These are phyloP conservation scores for Salisapilia sapeloensis DNA, from an alignment of 352 stramenopile species.

Conservation along the genomic window DNA sequence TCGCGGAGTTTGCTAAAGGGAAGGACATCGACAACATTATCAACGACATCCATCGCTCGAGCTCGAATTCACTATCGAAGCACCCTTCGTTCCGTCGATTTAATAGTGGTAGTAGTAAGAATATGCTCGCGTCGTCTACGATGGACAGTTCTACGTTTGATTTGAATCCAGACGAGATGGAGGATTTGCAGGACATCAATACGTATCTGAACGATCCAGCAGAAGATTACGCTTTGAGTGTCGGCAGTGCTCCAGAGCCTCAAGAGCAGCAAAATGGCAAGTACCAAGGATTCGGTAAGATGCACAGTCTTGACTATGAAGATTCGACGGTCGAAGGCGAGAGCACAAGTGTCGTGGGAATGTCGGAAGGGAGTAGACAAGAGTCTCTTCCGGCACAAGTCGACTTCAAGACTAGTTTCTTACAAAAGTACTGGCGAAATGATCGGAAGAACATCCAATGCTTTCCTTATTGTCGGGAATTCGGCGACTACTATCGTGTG, in stretches of 20 bases:
- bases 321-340: conserved; percentile 6
- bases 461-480: conserved; percentile 80
- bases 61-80: conserved; percentile 25
- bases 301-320: conserved; percentile 64
- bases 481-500: conserved; percentile 81
- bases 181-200: conserved; percentile 59
- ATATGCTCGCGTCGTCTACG: conserved; percentile 3
- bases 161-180: conserved; percentile 51
- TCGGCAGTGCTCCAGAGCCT: conserved; percentile 1
- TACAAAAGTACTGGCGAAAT: conserved; percentile 85
- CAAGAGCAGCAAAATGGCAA: conserved; percentile 4
- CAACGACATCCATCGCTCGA: conserved; percentile 44
- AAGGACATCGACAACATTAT: conserved; percentile 67
- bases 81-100: conserved; percentile 12
- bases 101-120: conserved; percentile 11
- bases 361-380: too few species aligned
- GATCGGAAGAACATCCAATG: conserved; percentile 87
- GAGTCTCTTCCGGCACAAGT: conserved; percentile 42
- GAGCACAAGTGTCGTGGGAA: conserved; percentile 4
- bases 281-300: conserved; percentile 65
- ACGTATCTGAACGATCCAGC: conserved; percentile 20
- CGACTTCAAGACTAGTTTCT: conserved; percentile 64
- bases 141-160: conserved; percentile 21
- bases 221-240: conserved; percentile 2
- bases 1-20: conserved; percentile 60